A percentile compares a stretch with the other conserved stretches of the same genome.
These are phyloP conservation scores for Podosphaera leucotricha DNA, from an alignment of 2,329 filamentous ascomycete species.

Conservation along the genomic window DNA sequence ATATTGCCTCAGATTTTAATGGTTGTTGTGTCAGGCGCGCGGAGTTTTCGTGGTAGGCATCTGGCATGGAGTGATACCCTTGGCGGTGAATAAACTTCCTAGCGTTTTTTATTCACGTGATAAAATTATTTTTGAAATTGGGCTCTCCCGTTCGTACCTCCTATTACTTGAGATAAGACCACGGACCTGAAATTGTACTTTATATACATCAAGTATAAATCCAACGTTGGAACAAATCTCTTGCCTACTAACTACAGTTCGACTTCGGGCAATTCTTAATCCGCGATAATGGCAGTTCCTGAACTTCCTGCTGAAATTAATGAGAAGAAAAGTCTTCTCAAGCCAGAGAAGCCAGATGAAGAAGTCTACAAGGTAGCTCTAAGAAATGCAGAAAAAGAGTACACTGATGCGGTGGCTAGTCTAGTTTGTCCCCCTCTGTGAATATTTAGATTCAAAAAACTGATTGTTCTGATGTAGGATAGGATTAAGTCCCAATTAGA, in stretches of 20 bases:
- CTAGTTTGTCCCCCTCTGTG: slow-evolving; percentile 24
- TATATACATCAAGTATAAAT: background rate
- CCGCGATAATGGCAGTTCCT: slow-evolving; percentile 18
- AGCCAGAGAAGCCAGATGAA: slow-evolving; percentile 73
- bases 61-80: no score
- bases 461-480: slow-evolving; percentile 31
- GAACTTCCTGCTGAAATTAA: slow-evolving; percentile 14
- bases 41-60: no score
- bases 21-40: background rate
- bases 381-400: slow-evolving; percentile 65
- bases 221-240: background rate
- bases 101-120: background rate
- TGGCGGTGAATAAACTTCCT: background rate
- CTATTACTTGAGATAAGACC: no score
- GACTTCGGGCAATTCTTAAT: background rate
- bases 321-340: slow-evolving; percentile 21
- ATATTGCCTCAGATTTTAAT: slow-evolving; percentile 2
- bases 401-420: slow-evolving; percentile 51
- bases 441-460: slow-evolving; percentile 1
- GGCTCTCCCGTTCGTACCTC: background rate
- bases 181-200: background rate
- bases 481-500: slow-evolving; percentile 77
- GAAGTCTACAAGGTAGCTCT: slow-evolving; percentile 59
- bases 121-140: background rate
- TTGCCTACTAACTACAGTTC: background rate